A percentile compares a stretch with the other conserved stretches of the same genome.
Evolutionary conservation across 768 basidiomycete species (phyloP).

Genomic region (Lanmaoa rubissima): DNA sequence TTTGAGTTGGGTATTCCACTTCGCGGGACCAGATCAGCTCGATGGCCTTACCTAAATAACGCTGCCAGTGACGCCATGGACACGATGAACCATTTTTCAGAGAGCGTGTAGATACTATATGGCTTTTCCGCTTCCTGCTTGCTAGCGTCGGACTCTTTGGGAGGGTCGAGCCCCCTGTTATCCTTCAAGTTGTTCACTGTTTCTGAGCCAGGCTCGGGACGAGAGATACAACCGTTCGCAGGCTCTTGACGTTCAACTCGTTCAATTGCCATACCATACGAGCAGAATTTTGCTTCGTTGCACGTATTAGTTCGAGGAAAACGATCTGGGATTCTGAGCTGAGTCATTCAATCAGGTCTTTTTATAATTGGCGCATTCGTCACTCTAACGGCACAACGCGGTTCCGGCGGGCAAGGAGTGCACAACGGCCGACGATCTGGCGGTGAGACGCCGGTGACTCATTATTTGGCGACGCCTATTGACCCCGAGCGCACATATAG

Average conservation of each 20-base stretch:
- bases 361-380: constrained; percentile 1
- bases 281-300: background rate
- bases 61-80: constrained; percentile 58
- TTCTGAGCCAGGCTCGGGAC: background rate
- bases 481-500: background rate
- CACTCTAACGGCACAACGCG: background rate
- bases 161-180: background rate
- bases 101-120: constrained; percentile 49
- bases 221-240: background rate
- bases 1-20: background rate
- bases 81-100: constrained; percentile 72
- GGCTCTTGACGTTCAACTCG: constrained; percentile 3
- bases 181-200: background rate
- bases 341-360: background rate
- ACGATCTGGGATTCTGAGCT: background rate
- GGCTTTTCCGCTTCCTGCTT: constrained; percentile 12
- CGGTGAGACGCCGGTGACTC: background rate
- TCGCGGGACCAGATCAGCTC: background rate
- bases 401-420: background rate
- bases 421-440: background rate
- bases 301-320: background rate
- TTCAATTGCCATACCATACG: background rate
- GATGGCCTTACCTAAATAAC: constrained; percentile 52
- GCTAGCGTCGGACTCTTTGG: background rate
- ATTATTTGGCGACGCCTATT: background rate